Base-by-base conservation (phyloP, 345 rosid genomes). In the Populus pruinosa region DNA sequence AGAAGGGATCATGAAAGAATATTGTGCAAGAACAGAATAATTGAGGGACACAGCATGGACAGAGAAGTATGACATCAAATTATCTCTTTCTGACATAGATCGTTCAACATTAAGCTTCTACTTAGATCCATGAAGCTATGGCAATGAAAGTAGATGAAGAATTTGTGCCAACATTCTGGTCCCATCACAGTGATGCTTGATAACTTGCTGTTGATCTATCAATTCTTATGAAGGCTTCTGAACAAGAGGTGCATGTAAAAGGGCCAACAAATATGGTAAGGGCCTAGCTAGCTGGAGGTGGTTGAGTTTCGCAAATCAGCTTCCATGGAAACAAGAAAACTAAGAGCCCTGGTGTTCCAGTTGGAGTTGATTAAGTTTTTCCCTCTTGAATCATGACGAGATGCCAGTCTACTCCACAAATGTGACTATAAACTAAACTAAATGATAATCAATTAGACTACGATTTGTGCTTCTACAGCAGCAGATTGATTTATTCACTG, bases 31-130 rank as follows among this genome's bases (percentile, higher is more conserved):
- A 74, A 62, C 16, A 67, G 21, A 62, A 78, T 84, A 56, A 78
- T 81, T 75, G 76, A 71, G 17, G 23, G 14, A 12, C 23, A 72
- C 23, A 72, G 80, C 78, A 69, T 76, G 78, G 17, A 35, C 20
- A 29, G 23, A 75, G 39, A 61, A 38, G 17, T 9, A 49, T 63
- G 70, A 72, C 80, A 68, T 81, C 70, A 31, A 25, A 59, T 11
- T 5, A 73, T 39, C 29, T 18, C 23, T 39, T 43, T 25, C 3
- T 29, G 9, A 13, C 53, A 12, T 47, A 13, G 53, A 18, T 47
- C 20, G 18, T 47, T 47, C 18, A 47, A 47, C 1, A 14, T 4
- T 61, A 8, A 25, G 69, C 29, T 25, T 44, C 11, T 17, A 25
- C 27, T 27, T n/a, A 70, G 73, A 9, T 47, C 17, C 31, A 72